These are phyloP conservation scores for Alternaria longipes DNA, from an alignment of 2,329 filamentous ascomycete genomes.

Conservation along the genomic window DNA sequence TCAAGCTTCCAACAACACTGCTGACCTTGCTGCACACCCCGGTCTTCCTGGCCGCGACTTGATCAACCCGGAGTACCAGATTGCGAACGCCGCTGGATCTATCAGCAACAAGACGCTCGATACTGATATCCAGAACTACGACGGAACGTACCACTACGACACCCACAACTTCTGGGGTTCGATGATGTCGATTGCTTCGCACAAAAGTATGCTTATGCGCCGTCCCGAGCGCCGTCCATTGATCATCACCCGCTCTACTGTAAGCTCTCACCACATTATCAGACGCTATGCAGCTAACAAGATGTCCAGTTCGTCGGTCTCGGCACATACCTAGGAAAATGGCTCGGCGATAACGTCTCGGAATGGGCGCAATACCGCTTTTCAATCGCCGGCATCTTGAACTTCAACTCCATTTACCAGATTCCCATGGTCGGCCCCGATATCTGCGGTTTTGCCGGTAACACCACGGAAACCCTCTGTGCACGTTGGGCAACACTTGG, in stretches of 20 bases:
- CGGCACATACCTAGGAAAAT: slow-evolving; percentile 67
- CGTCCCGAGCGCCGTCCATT: slow-evolving; percentile 71
- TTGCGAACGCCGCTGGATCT: slow-evolving; percentile 62
- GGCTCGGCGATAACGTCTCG: slow-evolving; percentile 64
- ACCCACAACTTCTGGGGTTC: slow-evolving; percentile 79
- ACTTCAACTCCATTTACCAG: slow-evolving; percentile 58
- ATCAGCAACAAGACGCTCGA: slow-evolving; percentile 63
- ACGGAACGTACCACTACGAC: slow-evolving; percentile 74
- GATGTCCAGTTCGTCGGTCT: slow-evolving; percentile 69
- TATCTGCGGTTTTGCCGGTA: slow-evolving; percentile 76
- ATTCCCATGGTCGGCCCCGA: slow-evolving; percentile 64
- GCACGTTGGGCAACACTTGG: slow-evolving; percentile 76
- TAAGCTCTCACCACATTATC: slow-evolving; percentile 14
- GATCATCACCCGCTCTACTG: slow-evolving; percentile 76
- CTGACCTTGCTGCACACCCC: slow-evolving; percentile 48
- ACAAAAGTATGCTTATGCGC: slow-evolving; percentile 71
- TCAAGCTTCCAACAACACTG: slow-evolving; percentile 43
- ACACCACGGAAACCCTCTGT: slow-evolving; percentile 74
- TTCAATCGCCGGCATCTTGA: slow-evolving; percentile 52
- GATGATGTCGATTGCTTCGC: slow-evolving; percentile 75
- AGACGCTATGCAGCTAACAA: not conserved
- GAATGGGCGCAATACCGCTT: slow-evolving; percentile 56
- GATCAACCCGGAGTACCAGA: slow-evolving; percentile 71
- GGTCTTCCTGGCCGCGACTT: slow-evolving; percentile 72
- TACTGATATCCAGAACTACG: slow-evolving; percentile 73